Percentiles rank a stretch among this genome's conserved stretches.
Evolutionary conservation across 2,329 filamentous ascomycete species (phyloP).

Genomic region (Davidsoniella eucalypti): DNA sequence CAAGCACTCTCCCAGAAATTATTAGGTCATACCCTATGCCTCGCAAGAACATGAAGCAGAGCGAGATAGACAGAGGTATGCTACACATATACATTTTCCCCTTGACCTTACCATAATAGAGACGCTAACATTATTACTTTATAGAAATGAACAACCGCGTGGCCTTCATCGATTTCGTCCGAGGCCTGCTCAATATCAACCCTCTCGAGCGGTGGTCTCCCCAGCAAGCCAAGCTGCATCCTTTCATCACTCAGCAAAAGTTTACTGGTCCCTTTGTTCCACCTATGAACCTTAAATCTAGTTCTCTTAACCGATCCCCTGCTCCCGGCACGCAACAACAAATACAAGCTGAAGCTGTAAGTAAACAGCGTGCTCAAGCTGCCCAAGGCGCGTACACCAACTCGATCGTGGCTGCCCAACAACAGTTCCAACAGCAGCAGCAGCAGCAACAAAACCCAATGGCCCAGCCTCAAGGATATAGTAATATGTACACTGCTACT

Average conservation of each 20-base stretch:
- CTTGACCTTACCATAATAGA: background rate
- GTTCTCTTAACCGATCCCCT: constrained; percentile 68
- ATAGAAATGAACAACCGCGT: constrained; percentile 96
- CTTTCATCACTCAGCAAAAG: constrained; percentile 97
- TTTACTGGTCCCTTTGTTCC: constrained; percentile 92
- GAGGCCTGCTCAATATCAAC: constrained; percentile 84
- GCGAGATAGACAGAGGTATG: constrained; percentile 84
- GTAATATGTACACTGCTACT: constrained; percentile 52
- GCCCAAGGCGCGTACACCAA: constrained; percentile 51
- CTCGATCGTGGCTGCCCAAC: constrained; percentile 32
- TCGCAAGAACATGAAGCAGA: constrained; percentile 97
- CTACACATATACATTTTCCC: background rate
- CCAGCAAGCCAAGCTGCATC: constrained; percentile 90
- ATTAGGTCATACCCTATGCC: constrained; percentile 98
- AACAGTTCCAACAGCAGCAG: constrained; percentile 10
- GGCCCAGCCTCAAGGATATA: constrained; percentile 6
- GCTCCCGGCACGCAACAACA: constrained; percentile 91
- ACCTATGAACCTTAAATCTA: constrained; percentile 88
- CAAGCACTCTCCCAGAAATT: constrained; percentile 85
- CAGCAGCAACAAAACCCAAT: constrained; percentile 17
- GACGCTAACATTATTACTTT: constrained; percentile 9
- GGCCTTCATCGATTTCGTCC: constrained; percentile 95
- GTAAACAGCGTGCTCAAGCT: constrained; percentile 70
- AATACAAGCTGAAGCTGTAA: constrained; percentile 82
- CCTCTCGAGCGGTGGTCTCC: constrained; percentile 94